Percentiles rank a stretch among this genome's conserved stretches.
Conservation (phyloP, 2,329 filamentous ascomycete genomes). For the Epichloe gansuensis region DNA sequence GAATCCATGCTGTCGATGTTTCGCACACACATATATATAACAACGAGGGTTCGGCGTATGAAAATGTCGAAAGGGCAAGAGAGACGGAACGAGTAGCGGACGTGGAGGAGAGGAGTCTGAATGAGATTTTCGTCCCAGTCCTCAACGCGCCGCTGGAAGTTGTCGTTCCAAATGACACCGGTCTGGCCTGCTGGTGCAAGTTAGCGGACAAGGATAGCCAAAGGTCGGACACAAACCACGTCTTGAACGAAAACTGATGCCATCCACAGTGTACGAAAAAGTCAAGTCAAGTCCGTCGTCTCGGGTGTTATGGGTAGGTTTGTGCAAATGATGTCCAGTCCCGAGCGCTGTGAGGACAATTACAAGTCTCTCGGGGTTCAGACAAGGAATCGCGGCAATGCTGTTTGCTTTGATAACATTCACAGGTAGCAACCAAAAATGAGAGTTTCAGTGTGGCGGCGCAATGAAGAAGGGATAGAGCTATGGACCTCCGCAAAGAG, state of each 20-base stretch:
- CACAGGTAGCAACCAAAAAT: neutral
- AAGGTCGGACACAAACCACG: neutral
- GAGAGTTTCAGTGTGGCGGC: neutral
- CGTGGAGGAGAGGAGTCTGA: neutral
- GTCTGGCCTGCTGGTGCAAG: neutral
- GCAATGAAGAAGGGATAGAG: neutral
- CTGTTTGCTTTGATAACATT: neutral
- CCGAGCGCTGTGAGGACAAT: neutral
- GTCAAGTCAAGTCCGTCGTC: neutral
- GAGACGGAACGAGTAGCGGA: neutral
- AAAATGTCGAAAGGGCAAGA: neutral
- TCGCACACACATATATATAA: too few relatives aligned
- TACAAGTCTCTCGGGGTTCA: neutral
- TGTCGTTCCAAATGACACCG: neutral
- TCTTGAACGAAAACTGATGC: neutral
- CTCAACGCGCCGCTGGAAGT: neutral
- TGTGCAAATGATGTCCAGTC: neutral
- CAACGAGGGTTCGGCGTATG: too few relatives aligned
- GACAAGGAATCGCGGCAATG: neutral
- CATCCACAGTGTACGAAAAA: neutral
- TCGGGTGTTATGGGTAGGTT: neutral
- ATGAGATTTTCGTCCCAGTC: neutral
- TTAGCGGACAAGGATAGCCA: neutral
- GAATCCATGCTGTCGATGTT: slow-evolving; percentile 52
- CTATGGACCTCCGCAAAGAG: neutral